phyloP scores from a whole-genome alignment of 768 basidiomycete species.

The Suillus brevipes region DNA sequence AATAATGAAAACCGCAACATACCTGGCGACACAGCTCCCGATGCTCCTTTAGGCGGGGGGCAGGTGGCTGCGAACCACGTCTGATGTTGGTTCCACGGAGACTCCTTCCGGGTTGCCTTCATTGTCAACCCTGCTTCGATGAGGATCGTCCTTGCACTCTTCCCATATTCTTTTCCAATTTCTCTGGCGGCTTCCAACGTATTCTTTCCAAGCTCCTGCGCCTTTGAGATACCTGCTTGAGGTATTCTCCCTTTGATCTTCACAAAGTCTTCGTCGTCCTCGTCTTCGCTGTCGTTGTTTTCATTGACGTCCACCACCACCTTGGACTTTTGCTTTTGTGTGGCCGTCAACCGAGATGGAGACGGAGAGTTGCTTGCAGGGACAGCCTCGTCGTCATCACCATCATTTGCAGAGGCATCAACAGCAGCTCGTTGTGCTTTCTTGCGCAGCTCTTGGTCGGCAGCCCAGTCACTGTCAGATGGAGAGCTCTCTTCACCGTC shows the following conservation, averaged over 20 bases:
- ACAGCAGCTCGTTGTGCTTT: not conserved
- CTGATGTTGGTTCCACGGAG: constrained; percentile 1
- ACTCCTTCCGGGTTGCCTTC: constrained; percentile 1
- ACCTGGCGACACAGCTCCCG: not conserved
- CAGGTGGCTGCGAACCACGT: not conserved
- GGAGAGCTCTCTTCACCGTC: not conserved
- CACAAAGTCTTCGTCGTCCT: not conserved
- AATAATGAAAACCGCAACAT: not conserved
- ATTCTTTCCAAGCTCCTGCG: not conserved
- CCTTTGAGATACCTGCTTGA: not conserved
- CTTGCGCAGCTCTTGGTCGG: not conserved
- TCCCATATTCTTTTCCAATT: not conserved
- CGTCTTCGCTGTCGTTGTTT: not conserved
- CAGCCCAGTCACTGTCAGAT: constrained; percentile 1
- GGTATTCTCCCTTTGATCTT: not conserved
- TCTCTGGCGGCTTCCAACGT: not conserved
- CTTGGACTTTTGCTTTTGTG: not conserved
- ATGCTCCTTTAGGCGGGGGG: not conserved
- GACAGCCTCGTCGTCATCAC: not conserved
- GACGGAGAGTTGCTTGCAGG: not conserved
- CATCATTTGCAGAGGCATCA: not conserved
- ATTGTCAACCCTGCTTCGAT: not conserved
- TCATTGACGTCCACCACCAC: not conserved
- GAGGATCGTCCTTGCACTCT: constrained; percentile 1
- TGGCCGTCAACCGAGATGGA: not conserved